Evolutionary conservation across 768 basidiomycete species (phyloP), one percentile per base, ranked within the genome.

Genomic region (Tricholoma saponaceum): DNA sequence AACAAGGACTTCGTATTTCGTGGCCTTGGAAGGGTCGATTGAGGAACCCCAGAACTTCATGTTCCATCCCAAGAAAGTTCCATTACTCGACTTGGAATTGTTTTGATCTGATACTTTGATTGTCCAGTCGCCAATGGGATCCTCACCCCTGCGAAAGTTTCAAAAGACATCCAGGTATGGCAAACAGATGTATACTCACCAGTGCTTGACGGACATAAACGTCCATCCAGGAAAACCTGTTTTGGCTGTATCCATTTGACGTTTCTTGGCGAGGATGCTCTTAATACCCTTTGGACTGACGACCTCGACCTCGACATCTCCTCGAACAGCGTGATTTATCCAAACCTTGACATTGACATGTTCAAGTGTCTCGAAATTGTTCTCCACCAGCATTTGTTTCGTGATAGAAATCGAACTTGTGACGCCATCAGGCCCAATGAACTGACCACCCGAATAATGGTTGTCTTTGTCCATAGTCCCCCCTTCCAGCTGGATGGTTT

Each of bases 131-230:
- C 97, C 97, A 26, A 92, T 69, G 0, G 95, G 90, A 70, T 91
- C 78, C 74, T 99, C 97, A 37, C 90, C 95, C 96, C 96, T 98
- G 60, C 23, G 10, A 33, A 52, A 39, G 0, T 26, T 58, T 74
- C 37, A 72, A 57, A 10, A 59, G 25, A 52, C 13, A 33, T 58
- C n/a, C 47, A 18, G 50, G 37, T 57, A 10, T 23, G 22, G 62
- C 33, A 57, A 37, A 30, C 35, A 26, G 49, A 47, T 9, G 16
- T 13, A 47, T 14, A 73, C 84, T 70, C 57, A 95, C 96, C 97
- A 99, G 67, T 99, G 97, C 72, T 99, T 99, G 56, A 98, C 83
- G 30, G 85, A 84, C 95, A 98, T 98, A 70, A 99, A 99, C n/a
- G 82, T 87, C 97, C 97, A 99, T 0, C 92, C 95, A n/a, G 84